A percentile compares a stretch with the other conserved stretches of the same genome.
Conservation (phyloP, 148 eudicot species). For the Gaultheria prostrata region DNA sequence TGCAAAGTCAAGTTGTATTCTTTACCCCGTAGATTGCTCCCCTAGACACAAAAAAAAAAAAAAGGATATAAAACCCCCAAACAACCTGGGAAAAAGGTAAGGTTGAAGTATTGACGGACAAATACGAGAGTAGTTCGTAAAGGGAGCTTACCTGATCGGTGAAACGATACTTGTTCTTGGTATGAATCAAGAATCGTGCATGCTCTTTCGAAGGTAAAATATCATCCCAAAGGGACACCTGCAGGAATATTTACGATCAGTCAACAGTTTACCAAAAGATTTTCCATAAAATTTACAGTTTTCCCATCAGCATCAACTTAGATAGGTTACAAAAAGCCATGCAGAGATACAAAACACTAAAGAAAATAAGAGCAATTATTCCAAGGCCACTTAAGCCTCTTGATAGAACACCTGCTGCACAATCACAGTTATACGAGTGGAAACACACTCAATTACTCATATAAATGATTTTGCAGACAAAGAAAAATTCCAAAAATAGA, state of each 20-base stretch:
- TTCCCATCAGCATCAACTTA: neutral
- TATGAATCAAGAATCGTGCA: constrained; percentile 62
- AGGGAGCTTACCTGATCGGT: constrained; percentile 62
- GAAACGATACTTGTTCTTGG: constrained; percentile 83
- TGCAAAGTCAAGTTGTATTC: constrained; percentile 84
- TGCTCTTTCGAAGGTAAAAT: constrained; percentile 74
- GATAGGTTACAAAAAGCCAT: neutral
- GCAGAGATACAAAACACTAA: neutral
- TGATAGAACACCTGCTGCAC: neutral
- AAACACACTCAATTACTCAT: neutral
- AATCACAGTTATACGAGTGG: neutral
- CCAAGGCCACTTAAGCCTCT: neutral
- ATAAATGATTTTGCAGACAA: neutral
- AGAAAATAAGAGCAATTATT: neutral
- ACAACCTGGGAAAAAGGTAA: neutral
- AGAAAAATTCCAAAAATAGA: neutral
- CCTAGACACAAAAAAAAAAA: constrained; percentile 32
- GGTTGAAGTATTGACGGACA: neutral
- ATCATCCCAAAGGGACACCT: constrained; percentile 95
- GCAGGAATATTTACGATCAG: constrained; percentile 4
- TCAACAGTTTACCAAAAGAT: neutral
- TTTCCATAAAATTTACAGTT: neutral
- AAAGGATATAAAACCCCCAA: neutral
- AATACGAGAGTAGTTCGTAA: neutral
- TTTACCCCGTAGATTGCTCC: constrained; percentile 71